Conservation (phyloP, 495 filamentous ascomycete genomes). For the Penicillium flavigenum region DNA sequence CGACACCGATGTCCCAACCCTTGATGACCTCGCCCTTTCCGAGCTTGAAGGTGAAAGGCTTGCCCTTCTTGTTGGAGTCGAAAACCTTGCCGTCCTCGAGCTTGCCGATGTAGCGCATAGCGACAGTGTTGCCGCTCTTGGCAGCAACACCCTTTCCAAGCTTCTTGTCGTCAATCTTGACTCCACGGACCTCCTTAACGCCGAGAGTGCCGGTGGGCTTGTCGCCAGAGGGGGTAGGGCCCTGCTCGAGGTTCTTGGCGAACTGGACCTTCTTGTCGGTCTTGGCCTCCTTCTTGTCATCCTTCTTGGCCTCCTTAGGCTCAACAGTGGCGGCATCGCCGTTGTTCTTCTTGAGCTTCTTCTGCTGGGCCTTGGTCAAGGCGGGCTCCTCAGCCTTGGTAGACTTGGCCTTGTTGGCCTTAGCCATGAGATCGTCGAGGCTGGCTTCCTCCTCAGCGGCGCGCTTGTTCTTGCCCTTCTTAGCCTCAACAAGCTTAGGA, state of each 20-base stretch:
- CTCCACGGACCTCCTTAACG: slow-evolving; percentile 76
- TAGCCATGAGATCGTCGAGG: slow-evolving; percentile 75
- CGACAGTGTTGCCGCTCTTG: slow-evolving; percentile 81
- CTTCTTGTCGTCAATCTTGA: slow-evolving; percentile 95
- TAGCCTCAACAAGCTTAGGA: slow-evolving; percentile 72
- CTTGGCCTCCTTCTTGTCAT: slow-evolving; percentile 48
- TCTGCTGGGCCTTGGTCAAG: slow-evolving; percentile 93
- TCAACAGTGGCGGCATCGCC: slow-evolving; percentile 71
- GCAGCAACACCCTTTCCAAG: slow-evolving; percentile 74
- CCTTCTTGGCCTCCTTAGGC: slow-evolving; percentile 43
- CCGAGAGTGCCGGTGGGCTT: slow-evolving; percentile 58
- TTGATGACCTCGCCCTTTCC: slow-evolving; percentile 95
- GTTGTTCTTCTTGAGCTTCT: slow-evolving; percentile 98
- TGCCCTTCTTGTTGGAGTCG: slow-evolving; percentile 95
- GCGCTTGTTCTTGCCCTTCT: slow-evolving; percentile 91
- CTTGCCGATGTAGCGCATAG: slow-evolving; percentile 98
- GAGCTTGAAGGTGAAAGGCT: slow-evolving; percentile 92
- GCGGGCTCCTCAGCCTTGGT: slow-evolving; percentile 59
- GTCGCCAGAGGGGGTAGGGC: slow-evolving; percentile 71
- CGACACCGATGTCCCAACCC: slow-evolving; percentile 94
- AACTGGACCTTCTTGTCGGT: slow-evolving; percentile 97
- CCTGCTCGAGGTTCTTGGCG: slow-evolving; percentile 96
- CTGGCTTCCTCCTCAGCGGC: slow-evolving; percentile 64
- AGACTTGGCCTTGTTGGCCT: slow-evolving; percentile 56
- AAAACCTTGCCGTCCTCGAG: slow-evolving; percentile 88